Conservation (phyloP, 495 filamentous ascomycete species). For the Aspergillus heteromorphus region DNA sequence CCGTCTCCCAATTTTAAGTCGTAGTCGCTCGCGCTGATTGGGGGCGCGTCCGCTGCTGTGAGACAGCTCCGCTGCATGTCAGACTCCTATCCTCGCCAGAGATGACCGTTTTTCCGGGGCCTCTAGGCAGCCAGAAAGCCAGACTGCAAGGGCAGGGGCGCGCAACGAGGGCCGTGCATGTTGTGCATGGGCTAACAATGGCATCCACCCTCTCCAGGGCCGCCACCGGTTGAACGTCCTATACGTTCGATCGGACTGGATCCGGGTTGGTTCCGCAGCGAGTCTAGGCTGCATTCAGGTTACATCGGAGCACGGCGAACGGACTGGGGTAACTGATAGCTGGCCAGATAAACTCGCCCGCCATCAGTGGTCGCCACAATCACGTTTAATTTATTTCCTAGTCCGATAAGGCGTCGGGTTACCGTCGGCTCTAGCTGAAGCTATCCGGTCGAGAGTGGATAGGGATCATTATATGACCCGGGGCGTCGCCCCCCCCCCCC, state of each 20-base stretch:
- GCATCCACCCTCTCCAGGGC: neutral
- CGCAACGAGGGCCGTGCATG: neutral
- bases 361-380: neutral
- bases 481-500: neutral
- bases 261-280: neutral
- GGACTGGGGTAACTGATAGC: slow-evolving; percentile 6
- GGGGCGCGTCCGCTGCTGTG: neutral
- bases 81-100: neutral
- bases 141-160: neutral
- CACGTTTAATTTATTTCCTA: slow-evolving; percentile 2
- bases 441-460: neutral
- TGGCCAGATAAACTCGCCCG: neutral
- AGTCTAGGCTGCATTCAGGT: neutral
- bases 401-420: slow-evolving; percentile 6
- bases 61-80: neutral
- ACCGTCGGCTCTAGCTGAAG: slow-evolving; percentile 1
- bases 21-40: too few relatives aligned
- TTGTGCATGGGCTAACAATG: slow-evolving; percentile 1
- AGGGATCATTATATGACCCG: neutral
- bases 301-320: slow-evolving; percentile 3
- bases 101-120: too few relatives aligned
- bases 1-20: too few relatives aligned
- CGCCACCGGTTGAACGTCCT: neutral
- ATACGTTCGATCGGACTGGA: neutral
- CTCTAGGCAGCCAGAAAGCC: neutral